Evolutionary conservation across 192 early-diverging fungal genomes (phyloP).

Genomic region (Mycoemilia scoparia): DNA sequence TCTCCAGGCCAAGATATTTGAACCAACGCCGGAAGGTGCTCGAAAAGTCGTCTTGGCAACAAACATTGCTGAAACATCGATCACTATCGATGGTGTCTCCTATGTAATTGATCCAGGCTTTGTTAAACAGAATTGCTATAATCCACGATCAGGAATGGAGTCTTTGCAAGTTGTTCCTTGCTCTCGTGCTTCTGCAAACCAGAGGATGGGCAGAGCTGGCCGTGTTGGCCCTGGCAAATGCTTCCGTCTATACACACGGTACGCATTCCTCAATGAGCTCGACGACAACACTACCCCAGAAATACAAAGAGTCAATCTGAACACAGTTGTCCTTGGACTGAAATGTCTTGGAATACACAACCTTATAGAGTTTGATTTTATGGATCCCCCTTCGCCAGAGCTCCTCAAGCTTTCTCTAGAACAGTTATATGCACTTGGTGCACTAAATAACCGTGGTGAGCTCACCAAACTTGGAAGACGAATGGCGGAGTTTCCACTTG

Average conservation of each 20-base stretch:
- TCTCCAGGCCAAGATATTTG: conserved; percentile 92
- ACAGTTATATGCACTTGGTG: conserved; percentile 78
- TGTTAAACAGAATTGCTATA: conserved; percentile 90
- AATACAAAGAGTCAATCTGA: conserved; percentile 90
- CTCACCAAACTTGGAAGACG: conserved; percentile 87
- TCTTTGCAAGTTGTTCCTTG: conserved; percentile 89
- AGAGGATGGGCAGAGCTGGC: conserved; percentile 89
- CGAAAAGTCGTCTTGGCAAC: conserved; percentile 94
- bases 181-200: conserved; percentile 82
- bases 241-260: conserved; percentile 86
- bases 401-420: conserved; percentile 84
- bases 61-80: conserved; percentile 97
- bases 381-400: conserved; percentile 92
- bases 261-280: conserved; percentile 85
- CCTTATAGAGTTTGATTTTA: conserved; percentile 91
- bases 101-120: conserved; percentile 98
- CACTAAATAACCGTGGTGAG: conserved; percentile 79
- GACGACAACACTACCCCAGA: conserved; percentile 88
- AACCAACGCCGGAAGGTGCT: conserved; percentile 80
- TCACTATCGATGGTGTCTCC: conserved; percentile 91
- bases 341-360: conserved; percentile 97
- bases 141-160: conserved; percentile 91
- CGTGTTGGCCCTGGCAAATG: conserved; percentile 93
- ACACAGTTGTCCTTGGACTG: conserved; percentile 72
- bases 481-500: conserved; percentile 97